Base-by-base conservation (phyloP, 192 early-diverging fungal species). In the Coemansia sp. region DNA sequence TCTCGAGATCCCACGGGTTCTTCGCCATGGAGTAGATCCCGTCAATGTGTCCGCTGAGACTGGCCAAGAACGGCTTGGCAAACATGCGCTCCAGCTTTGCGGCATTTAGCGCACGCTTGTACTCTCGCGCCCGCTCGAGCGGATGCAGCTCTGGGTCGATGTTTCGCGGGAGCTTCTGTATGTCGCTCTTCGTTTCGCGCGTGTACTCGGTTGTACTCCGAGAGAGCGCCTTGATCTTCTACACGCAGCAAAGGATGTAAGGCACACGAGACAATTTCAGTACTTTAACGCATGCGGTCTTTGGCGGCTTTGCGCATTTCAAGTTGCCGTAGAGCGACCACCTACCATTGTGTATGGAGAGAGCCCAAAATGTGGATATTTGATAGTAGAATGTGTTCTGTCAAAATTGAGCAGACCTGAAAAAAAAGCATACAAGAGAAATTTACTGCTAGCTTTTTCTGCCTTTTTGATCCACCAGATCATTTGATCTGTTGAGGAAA, bases 201-300 rank as follows among this genome's bases (percentile, higher is more conserved):
- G 87, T 86, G 60, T 87, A 90, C 38, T 94, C 90, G 28, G 85
- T 86, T 6, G 89, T 84, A 58, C 88, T 89, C 12, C 97, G 89
- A 31, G 91, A 92, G 31, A 99, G 87, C 31, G 94, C 91, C 78
- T 98, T 97, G 36, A 99, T 88, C 89, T 97, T 99, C 97, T 90
- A 82, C 68, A 53, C 52, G 31, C 31, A 12, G n/a, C 53, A 58
- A 43, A 25, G 64, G 42, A 64, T 1, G 23, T 5, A 7, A 21
- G 12, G 25, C 13, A 42, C 4, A 20, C 0, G 43, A 18, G 43
- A 26, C n/a, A 21, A 23, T 12, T 3, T 25, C 7, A 26, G 18
- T 53, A 25, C 45, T 50, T 35, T 59, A 37, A 20, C 18, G 18
- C 7, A 18, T 53, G 23, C 52, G 11, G 25, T 3, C 3, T 53